Base-by-base conservation (phyloP, 2,329 filamentous ascomycete species). In the Aspergillus melleus region DNA sequence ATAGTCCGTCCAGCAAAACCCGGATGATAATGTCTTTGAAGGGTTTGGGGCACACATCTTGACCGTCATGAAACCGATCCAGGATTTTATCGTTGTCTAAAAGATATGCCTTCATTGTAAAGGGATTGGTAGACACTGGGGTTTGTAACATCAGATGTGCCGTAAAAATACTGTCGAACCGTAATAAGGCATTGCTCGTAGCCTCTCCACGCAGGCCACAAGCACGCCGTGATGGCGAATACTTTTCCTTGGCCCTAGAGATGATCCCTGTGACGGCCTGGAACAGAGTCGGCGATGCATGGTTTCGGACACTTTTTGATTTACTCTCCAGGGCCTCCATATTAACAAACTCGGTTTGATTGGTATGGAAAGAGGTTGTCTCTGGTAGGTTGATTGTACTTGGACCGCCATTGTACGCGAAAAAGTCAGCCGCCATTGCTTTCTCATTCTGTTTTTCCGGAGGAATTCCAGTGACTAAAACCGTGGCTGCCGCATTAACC, bases 381-480 rank as follows among this genome's bases (percentile, higher is more conserved):
- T 29, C 19, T 20, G 50, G 50, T n/a, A 58, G 51, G n/a, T 49
- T 54, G 20, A 54, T 16, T 26, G 53, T 30, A n/a, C 53, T 19
- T 12, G 30, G 39, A 9, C 51, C 51, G 26, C 50, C 42, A 16
- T 53, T 49, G 26, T 49, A 49, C 3, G 44, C 42, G 50, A 58
- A 54, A 47, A 58, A 14, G 26, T 42, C 6, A 14, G 39, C 54
- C 49, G n/a, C 30, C 39, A 58, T 29, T n/a, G 22, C 9, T 30
- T 47, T 26, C 19, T 12, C n/a, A n/a, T 58, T 44, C 56, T 44
- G 49, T 32, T 42, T 54, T 14, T 47, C n/a, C 6, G 39, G 19
- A 19, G 50, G 72, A 57, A 75, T 73, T 49, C 71, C 68, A 30
- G 70, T 71, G 50, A 75, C 67, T 30, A 75, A 67, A 53, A 75